Evolutionary conservation across 805 yeast species (phyloP).

Genomic region (Metschnikowia gelsemii): DNA sequence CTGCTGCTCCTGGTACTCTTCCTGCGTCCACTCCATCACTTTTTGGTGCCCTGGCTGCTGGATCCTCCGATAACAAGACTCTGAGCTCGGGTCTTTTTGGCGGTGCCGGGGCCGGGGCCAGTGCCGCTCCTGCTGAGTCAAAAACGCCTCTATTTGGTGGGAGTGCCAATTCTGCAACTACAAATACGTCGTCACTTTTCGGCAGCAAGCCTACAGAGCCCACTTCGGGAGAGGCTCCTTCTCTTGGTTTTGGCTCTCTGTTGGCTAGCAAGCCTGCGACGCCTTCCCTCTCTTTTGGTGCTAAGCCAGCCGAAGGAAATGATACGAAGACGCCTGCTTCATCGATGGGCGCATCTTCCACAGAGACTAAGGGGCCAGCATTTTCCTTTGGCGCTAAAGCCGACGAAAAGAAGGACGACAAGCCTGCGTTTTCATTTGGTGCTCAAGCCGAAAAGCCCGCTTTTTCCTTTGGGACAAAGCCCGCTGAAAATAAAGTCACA

Average conservation of each 20-base stretch:
- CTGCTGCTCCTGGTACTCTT: constrained; percentile 1
- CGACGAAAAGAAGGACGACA: constrained; percentile 17
- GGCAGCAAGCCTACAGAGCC: constrained; percentile 14
- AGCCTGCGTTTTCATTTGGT: too few relatives aligned
- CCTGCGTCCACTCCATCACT: constrained; percentile 2
- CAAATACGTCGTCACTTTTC: constrained; percentile 8
- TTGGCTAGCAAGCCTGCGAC: constrained; percentile 20
- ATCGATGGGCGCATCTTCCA: too few relatives aligned
- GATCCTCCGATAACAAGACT: constrained; percentile 1
- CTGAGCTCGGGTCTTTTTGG: constrained; percentile 13
- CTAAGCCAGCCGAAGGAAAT: constrained; percentile 19
- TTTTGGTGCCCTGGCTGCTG: constrained; percentile 4
- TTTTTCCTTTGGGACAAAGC: constrained; percentile 24
- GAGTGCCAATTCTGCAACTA: constrained; percentile 9
- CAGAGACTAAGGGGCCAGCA: constrained; percentile 16
- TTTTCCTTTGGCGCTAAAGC: constrained; percentile 21
- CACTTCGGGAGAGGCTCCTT: constrained; percentile 11
- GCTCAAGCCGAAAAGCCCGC: constrained; percentile 12
- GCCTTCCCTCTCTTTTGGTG: constrained; percentile 22
- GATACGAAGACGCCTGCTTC: too few relatives aligned
- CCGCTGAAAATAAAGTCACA: constrained; percentile 21
- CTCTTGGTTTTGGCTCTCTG: constrained; percentile 25
- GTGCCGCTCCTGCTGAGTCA: constrained; percentile 21
- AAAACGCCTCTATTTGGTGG: constrained; percentile 12
- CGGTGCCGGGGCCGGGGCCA: too few relatives aligned